Conservation (phyloP, 129 eudicot species). For the Artemisia argyi region DNA sequence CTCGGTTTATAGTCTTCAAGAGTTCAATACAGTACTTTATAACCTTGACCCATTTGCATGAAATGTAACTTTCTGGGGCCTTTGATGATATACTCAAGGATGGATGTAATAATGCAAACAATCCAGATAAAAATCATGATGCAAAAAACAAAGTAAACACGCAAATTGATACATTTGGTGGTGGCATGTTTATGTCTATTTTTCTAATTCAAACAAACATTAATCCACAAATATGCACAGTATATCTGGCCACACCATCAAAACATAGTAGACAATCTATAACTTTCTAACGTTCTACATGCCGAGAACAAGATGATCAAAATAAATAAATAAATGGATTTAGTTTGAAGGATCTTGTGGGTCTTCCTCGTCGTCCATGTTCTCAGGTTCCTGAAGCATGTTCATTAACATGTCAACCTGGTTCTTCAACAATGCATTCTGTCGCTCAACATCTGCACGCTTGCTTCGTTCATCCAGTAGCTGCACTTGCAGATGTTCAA, state of each 20-base stretch:
- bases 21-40: no score
- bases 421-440: slow-evolving; percentile 69
- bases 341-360: slow-evolving; percentile 41
- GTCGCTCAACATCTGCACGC: slow-evolving; percentile 80
- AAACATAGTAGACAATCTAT: slow-evolving; percentile 12
- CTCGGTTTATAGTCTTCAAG: no score
- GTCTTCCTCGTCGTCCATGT: slow-evolving; percentile 44
- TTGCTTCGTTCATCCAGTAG: slow-evolving; percentile 92
- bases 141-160: slow-evolving; percentile 3
- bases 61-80: no score
- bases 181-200: neutral
- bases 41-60: no score
- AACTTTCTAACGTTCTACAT: slow-evolving; percentile 1
- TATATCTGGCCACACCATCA: slow-evolving; percentile 18
- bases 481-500: slow-evolving; percentile 89
- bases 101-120: no score
- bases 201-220: slow-evolving; percentile 11
- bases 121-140: neutral
- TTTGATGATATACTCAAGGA: no score
- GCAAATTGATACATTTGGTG: slow-evolving; percentile 23
- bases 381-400: slow-evolving; percentile 75
- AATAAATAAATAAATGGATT: slow-evolving; percentile 5
- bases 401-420: slow-evolving; percentile 87
- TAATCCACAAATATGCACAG: slow-evolving; percentile 3
- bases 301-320: slow-evolving; percentile 6